Conservation (phyloP, 805 yeast genomes). For the Wickerhamiella hasegawae region DNA sequence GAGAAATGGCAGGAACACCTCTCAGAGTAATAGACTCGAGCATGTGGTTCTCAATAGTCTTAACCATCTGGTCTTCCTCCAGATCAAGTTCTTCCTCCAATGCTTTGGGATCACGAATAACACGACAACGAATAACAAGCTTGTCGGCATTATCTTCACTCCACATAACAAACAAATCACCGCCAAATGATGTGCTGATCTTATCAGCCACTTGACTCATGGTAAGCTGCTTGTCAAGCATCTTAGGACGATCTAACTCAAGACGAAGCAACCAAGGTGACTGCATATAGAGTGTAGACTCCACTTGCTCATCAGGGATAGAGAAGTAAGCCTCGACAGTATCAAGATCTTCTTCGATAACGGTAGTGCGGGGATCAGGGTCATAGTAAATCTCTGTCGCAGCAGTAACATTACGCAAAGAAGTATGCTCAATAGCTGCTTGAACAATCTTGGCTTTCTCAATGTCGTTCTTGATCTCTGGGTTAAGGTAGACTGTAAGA, state of each 20-base stretch:
- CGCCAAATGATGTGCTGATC: slow-evolving; percentile 82
- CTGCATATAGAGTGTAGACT: slow-evolving; percentile 82
- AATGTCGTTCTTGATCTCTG: slow-evolving; percentile 69
- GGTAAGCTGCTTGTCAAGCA: slow-evolving; percentile 93
- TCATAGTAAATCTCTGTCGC: slow-evolving; percentile 95
- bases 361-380: slow-evolving; percentile 96
- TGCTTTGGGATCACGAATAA: slow-evolving; percentile 87
- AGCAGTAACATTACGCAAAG: slow-evolving; percentile 87
- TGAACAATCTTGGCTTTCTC: slow-evolving; percentile 90
- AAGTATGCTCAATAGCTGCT: slow-evolving; percentile 94
- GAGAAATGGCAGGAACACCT: slow-evolving; percentile 87
- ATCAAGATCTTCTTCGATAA: slow-evolving; percentile 90
- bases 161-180: slow-evolving; percentile 95
- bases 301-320: slow-evolving; percentile 94
- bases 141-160: slow-evolving; percentile 98
- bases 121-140: slow-evolving; percentile 94
- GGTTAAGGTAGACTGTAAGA: slow-evolving; percentile 76
- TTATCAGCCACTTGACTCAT: slow-evolving; percentile 97
- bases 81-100: slow-evolving; percentile 88
- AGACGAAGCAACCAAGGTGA: slow-evolving; percentile 96
- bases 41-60: slow-evolving; percentile 92
- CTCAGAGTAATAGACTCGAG: slow-evolving; percentile 84
- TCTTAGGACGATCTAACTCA: slow-evolving; percentile 94
- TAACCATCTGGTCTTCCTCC: slow-evolving; percentile 92
- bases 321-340: slow-evolving; percentile 95